Percentiles rank a stretch among this genome's conserved stretches.
Evolutionary conservation across 441 rosid species (phyloP).

Genomic region (Monsonia emarginata): DNA sequence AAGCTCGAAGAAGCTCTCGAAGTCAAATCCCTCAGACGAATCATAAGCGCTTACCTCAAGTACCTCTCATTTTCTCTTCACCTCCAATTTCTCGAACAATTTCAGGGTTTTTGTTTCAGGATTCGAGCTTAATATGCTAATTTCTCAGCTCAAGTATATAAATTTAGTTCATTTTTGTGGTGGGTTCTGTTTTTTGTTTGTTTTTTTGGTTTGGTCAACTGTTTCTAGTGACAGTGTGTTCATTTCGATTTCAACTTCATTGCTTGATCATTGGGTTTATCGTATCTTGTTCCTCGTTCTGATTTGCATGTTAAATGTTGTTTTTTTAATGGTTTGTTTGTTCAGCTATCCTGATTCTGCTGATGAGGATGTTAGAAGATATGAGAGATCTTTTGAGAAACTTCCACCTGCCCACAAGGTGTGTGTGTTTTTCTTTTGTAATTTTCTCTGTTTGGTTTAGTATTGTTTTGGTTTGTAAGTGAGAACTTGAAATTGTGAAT

Average conservation of each 20-base stretch:
- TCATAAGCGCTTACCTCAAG: conserved; percentile 90
- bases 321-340: neutral
- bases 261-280: neutral
- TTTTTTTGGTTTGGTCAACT: conserved; percentile 4
- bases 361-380: conserved; percentile 70
- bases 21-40: conserved; percentile 88
- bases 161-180: neutral
- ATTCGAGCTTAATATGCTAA: neutral
- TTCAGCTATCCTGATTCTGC: conserved; percentile 81
- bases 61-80: conserved; percentile 17
- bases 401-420: conserved; percentile 75
- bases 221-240: neutral
- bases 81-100: neutral
- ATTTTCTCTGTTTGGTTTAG: no score
- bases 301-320: neutral
- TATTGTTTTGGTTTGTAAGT: neutral
- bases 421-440: neutral
- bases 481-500: neutral
- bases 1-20: conserved; percentile 89
- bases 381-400: conserved; percentile 68
- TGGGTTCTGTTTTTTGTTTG: neutral
- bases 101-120: neutral
- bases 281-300: no score
- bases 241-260: neutral
- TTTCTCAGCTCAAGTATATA: neutral